phyloP scores from a whole-genome alignment of 306 rosid genomes.

The Castanea crenata region DNA sequence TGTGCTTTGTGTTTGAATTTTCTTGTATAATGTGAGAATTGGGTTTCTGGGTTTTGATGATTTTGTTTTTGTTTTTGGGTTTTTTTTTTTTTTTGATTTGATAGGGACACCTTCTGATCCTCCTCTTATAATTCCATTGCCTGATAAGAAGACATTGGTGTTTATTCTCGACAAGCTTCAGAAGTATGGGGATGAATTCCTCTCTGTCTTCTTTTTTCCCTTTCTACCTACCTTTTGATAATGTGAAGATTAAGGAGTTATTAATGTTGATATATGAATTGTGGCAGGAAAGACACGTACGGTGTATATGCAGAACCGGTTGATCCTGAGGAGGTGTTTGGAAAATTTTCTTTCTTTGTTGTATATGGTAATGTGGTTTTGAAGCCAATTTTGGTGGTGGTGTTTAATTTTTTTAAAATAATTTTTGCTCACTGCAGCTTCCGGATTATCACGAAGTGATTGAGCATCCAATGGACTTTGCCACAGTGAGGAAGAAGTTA shows the following conservation, averaged over 20 bases:
- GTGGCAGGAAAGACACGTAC: conserved; percentile 94
- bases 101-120: conserved; percentile 68
- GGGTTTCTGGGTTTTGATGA: conserved; percentile 6
- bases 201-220: conserved; percentile 1
- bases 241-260: neutral
- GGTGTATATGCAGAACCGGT: conserved; percentile 98
- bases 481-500: conserved; percentile 85
- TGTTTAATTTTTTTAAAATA: conserved; percentile 1
- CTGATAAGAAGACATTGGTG: conserved; percentile 84
- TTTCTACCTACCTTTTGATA: neutral
- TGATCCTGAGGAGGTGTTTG: conserved; percentile 93
- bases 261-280: conserved; percentile 26
- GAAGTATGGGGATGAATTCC: conserved; percentile 51
- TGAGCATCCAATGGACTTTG: conserved; percentile 94
- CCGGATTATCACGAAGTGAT: conserved; percentile 95
- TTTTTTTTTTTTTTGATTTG: conserved; percentile 18
- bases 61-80: neutral
- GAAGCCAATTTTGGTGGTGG: conserved; percentile 20
- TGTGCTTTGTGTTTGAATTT: neutral
- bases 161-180: conserved; percentile 96
- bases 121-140: conserved; percentile 57
- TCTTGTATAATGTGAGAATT: neutral
- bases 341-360: neutral
- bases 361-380: conserved; percentile 19
- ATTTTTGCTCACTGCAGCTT: conserved; percentile 59